A percentile compares a stretch with the other conserved stretches of the same genome.
Conservation (phyloP, 148 eudicot species). For the Rhododendron molle region DNA sequence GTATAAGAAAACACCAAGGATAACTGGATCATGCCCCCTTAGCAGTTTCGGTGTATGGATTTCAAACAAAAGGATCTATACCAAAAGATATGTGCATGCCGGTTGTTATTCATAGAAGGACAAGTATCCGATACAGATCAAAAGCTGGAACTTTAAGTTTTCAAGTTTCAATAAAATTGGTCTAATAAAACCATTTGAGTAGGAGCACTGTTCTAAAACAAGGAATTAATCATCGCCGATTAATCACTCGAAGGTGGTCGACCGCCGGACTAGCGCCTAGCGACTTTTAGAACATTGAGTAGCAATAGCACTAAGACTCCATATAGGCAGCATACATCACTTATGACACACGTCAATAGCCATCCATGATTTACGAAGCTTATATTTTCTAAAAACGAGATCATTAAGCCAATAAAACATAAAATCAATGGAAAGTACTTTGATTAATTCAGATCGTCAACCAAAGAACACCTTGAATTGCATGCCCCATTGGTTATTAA, state of each 20-base stretch:
- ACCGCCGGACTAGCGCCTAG: too few species aligned
- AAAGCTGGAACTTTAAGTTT: background rate
- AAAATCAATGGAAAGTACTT: background rate
- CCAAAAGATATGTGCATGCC: background rate
- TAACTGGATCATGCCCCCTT: background rate
- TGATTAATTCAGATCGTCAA: background rate
- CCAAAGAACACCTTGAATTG: background rate
- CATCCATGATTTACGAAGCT: background rate
- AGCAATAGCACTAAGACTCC: background rate
- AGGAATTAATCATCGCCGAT: too few species aligned
- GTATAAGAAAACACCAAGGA: background rate
- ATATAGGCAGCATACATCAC: background rate
- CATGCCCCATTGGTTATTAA: background rate
- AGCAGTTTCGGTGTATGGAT: background rate
- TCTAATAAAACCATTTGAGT: background rate
- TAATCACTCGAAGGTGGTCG: too few species aligned
- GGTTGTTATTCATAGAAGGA: background rate
- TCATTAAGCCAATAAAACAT: background rate
- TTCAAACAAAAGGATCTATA: background rate
- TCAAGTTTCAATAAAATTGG: background rate
- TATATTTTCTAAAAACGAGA: background rate
- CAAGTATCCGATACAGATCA: background rate
- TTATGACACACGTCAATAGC: background rate
- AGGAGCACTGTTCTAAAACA: too few species aligned
- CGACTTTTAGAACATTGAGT: background rate